These are phyloP conservation scores for Bipolaris zeicola DNA, from an alignment of 2,329 filamentous ascomycete genomes.

Conservation along the genomic window DNA sequence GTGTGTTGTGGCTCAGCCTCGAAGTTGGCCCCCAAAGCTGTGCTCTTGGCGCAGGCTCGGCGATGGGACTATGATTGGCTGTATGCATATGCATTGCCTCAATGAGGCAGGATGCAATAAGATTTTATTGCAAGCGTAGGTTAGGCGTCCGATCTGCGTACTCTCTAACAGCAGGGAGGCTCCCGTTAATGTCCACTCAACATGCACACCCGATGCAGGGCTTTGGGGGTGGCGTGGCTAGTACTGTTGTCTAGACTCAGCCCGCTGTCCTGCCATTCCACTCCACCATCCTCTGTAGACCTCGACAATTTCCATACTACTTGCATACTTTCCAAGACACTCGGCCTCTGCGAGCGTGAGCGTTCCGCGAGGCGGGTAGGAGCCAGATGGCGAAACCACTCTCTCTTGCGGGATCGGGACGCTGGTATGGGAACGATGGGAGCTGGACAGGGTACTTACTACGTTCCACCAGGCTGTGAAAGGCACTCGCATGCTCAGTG, in stretches of 20 bases:
- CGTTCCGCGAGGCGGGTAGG: background rate
- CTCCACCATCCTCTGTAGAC: too few relatives aligned
- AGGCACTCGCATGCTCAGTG: too few relatives aligned
- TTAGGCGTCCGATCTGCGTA: background rate
- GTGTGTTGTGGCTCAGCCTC: background rate
- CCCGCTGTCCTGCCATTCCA: background rate
- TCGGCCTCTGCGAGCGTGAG: background rate
- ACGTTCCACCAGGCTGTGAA: background rate
- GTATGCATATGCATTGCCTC: background rate
- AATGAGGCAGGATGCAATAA: background rate
- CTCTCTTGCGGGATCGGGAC: background rate
- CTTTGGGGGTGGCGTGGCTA: background rate
- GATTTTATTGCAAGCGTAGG: background rate
- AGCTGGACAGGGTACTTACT: constrained; percentile 5
- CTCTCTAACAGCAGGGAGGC: background rate
- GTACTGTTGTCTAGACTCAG: background rate
- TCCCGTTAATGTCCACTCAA: background rate
- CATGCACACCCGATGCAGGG: background rate
- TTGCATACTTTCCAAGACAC: background rate
- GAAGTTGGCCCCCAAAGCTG: background rate
- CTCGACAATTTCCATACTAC: too few relatives aligned
- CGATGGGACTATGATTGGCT: background rate
- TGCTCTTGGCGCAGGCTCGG: background rate
- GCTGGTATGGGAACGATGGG: constrained; percentile 4
- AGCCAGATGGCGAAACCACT: background rate